Evolutionary conservation across 2,329 filamentous ascomycete species (phyloP).

Genomic region (Sarocladiaceae sp.): DNA sequence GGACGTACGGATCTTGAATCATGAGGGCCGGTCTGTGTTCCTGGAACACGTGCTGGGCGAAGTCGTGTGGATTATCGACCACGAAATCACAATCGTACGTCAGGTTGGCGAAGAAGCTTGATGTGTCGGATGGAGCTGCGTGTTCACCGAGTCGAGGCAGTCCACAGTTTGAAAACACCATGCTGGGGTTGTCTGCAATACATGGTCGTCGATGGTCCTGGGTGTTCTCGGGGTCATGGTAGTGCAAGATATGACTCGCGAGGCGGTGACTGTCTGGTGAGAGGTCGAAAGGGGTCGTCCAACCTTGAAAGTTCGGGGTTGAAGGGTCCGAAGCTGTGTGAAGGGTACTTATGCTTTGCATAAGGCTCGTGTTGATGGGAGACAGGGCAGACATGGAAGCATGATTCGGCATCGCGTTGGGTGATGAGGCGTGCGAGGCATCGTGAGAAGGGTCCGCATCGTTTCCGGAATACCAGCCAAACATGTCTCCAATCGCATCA

Average conservation of each 20-base stretch:
- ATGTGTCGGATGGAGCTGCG: constrained; percentile 6
- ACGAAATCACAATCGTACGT: constrained; percentile 22
- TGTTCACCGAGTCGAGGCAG: constrained; percentile 20
- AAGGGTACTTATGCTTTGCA: constrained; percentile 1
- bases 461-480: constrained; percentile 7
- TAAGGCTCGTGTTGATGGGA: constrained; percentile 9
- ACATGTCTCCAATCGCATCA: constrained; percentile 5
- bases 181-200: constrained; percentile 21
- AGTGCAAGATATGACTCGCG: constrained; percentile 24
- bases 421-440: constrained; percentile 9
- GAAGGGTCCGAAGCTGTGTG: constrained; percentile 4
- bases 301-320: constrained; percentile 13
- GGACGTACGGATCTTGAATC: constrained; percentile 3
- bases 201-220: constrained; percentile 20
- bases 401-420: constrained; percentile 2
- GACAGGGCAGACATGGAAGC: constrained; percentile 16
- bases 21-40: constrained; percentile 17
- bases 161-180: constrained; percentile 21
- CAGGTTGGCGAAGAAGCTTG: constrained; percentile 2
- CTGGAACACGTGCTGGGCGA: constrained; percentile 25
- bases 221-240: constrained; percentile 22
- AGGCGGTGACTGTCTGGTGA: constrained; percentile 14
- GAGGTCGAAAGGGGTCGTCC: constrained; percentile 17
- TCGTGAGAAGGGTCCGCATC: constrained; percentile 2
- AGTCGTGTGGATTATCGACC: constrained; percentile 21